Conservation (phyloP, 1,284 basidiomycete genomes). For the Prillingera fragicola region DNA sequence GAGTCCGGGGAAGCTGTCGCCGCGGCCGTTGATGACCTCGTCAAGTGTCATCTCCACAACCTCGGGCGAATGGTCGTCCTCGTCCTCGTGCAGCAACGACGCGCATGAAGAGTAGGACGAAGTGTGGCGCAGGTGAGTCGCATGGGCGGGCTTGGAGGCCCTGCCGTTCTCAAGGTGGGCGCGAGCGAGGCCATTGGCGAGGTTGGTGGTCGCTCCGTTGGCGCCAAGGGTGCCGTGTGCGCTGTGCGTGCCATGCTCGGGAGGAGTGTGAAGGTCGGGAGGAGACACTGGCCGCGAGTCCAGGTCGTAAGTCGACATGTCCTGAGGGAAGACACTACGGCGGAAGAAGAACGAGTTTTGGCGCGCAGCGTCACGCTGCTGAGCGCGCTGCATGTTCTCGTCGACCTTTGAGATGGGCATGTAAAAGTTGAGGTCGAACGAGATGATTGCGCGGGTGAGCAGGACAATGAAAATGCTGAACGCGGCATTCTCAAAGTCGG, state of each 20-base stretch:
- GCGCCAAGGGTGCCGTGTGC: not conserved
- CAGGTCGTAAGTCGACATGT: conserved; percentile 41
- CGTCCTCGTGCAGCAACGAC: conserved; percentile 20
- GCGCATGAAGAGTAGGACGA: conserved; percentile 12
- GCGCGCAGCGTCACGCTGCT: conserved; percentile 71
- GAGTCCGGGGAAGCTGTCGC: conserved; percentile 74
- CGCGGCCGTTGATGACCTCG: conserved; percentile 85
- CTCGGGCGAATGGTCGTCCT: conserved; percentile 53
- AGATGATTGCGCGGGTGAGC: conserved; percentile 85
- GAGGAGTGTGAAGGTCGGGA: conserved; percentile 12
- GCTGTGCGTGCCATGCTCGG: not conserved
- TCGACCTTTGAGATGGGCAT: conserved; percentile 98
- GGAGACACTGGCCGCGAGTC: conserved; percentile 38
- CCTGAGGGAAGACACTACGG: conserved; percentile 69
- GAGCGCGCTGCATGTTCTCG: conserved; percentile 90
- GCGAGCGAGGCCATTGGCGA: conserved; percentile 11
- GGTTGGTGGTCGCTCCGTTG: conserved; percentile 1
- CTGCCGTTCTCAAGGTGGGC: conserved; percentile 13
- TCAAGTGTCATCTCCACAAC: conserved; percentile 87
- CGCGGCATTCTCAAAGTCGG: conserved; percentile 98
- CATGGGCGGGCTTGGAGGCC: conserved; percentile 1
- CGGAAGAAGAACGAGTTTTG: conserved; percentile 83
- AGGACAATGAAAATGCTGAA: conserved; percentile 92
- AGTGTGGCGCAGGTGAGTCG: conserved; percentile 7
- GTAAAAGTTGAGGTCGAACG: conserved; percentile 89